Evolutionary conservation across 768 basidiomycete species (phyloP), one percentile per base, ranked within the genome.

Genomic region (Baorangia bicolor): DNA sequence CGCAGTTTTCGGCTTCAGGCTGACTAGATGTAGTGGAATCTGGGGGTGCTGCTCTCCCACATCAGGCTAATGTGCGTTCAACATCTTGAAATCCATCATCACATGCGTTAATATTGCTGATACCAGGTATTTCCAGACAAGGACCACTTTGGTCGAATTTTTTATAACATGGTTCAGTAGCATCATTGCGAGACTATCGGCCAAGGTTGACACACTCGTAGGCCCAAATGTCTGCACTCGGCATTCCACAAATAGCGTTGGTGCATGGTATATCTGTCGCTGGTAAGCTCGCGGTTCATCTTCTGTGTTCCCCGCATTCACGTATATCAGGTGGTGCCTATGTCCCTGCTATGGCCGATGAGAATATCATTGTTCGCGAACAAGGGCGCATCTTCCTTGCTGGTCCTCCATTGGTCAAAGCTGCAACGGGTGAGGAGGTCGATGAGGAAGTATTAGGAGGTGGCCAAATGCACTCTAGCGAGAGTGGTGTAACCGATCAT

Each of bases 181-280:
- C 23, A 45, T 62, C 37, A n/a, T 39, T 46, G 30, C 21, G 16
- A 49, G 27, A n/a, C 50, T 48, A 31, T 40, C 8, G 16, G 8
- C 11, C 54, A 35, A 49, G 31, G n/a, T 38, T 64, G 56, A 63
- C 62, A 34, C 45, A n/a, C 37, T 49, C 44, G 41, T 63, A 92
- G 90, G 90, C 91, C 6, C 92, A 93, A 78, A 90, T 96, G 90
- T 95, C 93, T 45, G 92, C 92, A 1, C 76, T 93, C 0, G 86
- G 90, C 0, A 92, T 95, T 25, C 93, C 94, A 0, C 94, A 98
- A 70, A 88, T 98, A 62, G 88, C 92, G 11, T 83, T 93, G 25
- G 94, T 98, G 3, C 95, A 97, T 60, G 94, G 94, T 5, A 98
- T 96, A 65, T 91, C 89, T 40, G 94, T 97, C 18, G 94, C 94